Conservation (phyloP, 352 stramenopile species). For the Phytopythium helicoides region DNA sequence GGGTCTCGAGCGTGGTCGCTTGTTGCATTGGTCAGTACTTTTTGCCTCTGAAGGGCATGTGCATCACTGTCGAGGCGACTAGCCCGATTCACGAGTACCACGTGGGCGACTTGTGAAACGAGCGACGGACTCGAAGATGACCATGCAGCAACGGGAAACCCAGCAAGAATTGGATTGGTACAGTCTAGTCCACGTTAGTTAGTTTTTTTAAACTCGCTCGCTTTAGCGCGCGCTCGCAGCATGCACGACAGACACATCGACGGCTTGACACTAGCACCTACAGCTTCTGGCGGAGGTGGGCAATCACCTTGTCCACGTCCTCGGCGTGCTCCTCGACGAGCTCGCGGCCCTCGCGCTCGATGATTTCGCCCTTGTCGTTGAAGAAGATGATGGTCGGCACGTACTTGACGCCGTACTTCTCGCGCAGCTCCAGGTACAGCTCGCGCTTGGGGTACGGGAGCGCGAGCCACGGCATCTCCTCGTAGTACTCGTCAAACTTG, state of each 20-base stretch:
- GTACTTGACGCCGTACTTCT: constrained; percentile 83
- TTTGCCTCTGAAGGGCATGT: no score
- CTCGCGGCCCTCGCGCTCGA: constrained; percentile 73
- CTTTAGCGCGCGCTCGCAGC: no score
- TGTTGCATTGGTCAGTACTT: no score
- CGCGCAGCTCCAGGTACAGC: constrained; percentile 77
- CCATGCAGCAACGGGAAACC: no score
- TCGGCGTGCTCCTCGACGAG: constrained; percentile 69
- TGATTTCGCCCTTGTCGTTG: constrained; percentile 80
- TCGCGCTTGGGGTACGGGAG: constrained; percentile 87
- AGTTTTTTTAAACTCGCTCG: no score
- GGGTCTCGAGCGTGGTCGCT: no score
- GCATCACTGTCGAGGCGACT: no score
- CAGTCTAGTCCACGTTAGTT: no score
- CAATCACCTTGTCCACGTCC: constrained; percentile 71
- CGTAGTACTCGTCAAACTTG: constrained; percentile 91
- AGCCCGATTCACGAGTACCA: no score
- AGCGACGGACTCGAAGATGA: no score
- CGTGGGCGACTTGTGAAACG: no score
- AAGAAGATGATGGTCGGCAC: constrained; percentile 92
- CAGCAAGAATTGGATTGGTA: no score
- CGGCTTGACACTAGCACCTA: neutral
- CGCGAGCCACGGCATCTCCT: constrained; percentile 93
- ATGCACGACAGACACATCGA: neutral
- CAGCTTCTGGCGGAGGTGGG: constrained; percentile 53